Evolutionary conservation across 352 stramenopile species (phyloP).

Genomic region (Phytopythium aichiense): DNA sequence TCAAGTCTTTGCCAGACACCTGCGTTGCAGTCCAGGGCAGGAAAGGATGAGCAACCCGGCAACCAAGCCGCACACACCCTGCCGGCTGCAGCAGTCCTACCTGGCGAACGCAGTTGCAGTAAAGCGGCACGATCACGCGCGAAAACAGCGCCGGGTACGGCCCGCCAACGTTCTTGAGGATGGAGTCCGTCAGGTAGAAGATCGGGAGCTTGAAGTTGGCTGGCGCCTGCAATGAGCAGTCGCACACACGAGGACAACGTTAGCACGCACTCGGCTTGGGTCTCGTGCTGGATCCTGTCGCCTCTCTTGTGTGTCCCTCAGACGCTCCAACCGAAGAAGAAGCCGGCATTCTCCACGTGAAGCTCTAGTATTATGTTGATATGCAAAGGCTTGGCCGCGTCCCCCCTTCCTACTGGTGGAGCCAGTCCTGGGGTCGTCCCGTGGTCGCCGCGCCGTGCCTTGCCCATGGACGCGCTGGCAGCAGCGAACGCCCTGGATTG

Average conservation of each 20-base stretch:
- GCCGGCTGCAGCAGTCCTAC: constrained; percentile 18
- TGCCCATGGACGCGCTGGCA: neutral
- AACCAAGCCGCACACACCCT: neutral
- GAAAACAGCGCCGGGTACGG: constrained; percentile 69
- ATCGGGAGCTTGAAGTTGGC: constrained; percentile 87
- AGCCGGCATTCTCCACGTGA: neutral
- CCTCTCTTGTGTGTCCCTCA: neutral
- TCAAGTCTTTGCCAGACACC: constrained; percentile 78
- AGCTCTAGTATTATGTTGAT: neutral
- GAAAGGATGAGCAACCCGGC: neutral
- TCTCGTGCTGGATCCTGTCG: neutral
- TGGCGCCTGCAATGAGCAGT: constrained; percentile 30
- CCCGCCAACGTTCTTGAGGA: constrained; percentile 84
- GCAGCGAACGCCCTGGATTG: neutral
- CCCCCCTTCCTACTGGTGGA: neutral
- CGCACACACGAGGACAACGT: constrained; percentile 13
- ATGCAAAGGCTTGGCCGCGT: neutral
- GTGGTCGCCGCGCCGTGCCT: neutral
- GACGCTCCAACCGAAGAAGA: constrained; percentile 5
- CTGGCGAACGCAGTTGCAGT: constrained; percentile 82
- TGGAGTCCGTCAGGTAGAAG: constrained; percentile 89
- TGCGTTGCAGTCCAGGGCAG: constrained; percentile 8
- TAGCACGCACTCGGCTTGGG: neutral
- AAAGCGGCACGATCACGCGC: constrained; percentile 72
- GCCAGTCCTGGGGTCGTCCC: neutral